A percentile compares a stretch with the other conserved stretches of the same genome.
phyloP scores from a whole-genome alignment of 306 rosid species.

The Sesbania bispinosa region DNA sequence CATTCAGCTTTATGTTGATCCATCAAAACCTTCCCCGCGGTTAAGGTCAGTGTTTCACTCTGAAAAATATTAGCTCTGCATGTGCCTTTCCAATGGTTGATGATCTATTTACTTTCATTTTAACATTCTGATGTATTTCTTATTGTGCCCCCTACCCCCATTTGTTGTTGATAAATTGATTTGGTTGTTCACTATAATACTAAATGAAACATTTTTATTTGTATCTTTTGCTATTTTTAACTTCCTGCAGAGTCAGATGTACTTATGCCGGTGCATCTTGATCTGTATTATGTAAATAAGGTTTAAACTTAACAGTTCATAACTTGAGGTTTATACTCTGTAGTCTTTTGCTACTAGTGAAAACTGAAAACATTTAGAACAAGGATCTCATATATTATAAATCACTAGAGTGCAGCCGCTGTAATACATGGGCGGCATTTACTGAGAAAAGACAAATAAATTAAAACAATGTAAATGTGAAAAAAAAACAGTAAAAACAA shows the following conservation, averaged over 20 bases:
- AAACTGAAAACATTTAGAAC: background rate
- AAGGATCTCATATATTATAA: background rate
- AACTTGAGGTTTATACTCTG: background rate
- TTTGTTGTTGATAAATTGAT: background rate
- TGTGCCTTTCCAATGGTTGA: background rate
- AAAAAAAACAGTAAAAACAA: no score
- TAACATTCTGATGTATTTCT: no score
- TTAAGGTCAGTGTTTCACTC: slow-evolving; percentile 42
- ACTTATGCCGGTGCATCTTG: background rate
- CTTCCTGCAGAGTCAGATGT: no score
- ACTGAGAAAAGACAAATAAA: no score
- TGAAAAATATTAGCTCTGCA: background rate
- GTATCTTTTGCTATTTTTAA: no score
- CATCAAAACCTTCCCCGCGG: slow-evolving; percentile 41
- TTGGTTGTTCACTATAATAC: no score
- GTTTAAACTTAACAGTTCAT: background rate
- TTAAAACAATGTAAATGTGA: no score
- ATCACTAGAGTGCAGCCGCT: no score
- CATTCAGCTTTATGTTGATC: slow-evolving; percentile 68
- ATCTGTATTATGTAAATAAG: background rate
- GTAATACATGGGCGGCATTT: no score
- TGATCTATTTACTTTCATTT: background rate
- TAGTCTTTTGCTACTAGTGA: background rate
- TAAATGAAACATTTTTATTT: no score
- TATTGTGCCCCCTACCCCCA: no score